Conservation (phyloP, 2,329 filamentous ascomycete species). For the Exserohilum rostratum region DNA sequence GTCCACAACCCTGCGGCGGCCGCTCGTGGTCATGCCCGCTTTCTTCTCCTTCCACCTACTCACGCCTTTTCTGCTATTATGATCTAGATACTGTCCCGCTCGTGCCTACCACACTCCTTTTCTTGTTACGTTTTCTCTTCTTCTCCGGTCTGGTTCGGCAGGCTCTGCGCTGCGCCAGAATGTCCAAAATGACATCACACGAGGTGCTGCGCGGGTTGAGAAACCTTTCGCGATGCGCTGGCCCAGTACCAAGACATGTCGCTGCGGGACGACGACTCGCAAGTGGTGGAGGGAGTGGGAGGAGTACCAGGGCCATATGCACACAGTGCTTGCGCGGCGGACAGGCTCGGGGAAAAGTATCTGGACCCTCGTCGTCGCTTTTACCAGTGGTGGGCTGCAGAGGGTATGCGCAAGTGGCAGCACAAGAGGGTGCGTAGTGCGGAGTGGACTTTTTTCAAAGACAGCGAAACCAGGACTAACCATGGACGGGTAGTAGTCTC, state of each 20-base stretch:
- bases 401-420: conserved; percentile 38
- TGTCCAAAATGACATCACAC: conserved; percentile 43
- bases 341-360: conserved; percentile 10
- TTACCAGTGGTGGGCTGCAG: conserved; percentile 20
- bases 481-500: conserved; percentile 16
- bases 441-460: not conserved
- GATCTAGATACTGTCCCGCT: conserved; percentile 6
- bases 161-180: conserved; percentile 4
- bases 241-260: conserved; percentile 21
- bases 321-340: conserved; percentile 31
- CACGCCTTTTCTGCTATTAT: conserved; percentile 13
- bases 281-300: conserved; percentile 2
- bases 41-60: not conserved
- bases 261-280: conserved; percentile 4
- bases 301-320: conserved; percentile 40
- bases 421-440: conserved; percentile 28
- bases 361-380: conserved; percentile 13
- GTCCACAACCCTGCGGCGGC: conserved; percentile 5
- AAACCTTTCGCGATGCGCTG: conserved; percentile 34
- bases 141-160: not conserved
- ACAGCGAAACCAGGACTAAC: conserved; percentile 16
- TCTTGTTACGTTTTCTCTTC: not conserved
- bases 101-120: not conserved
- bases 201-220: conserved; percentile 37
- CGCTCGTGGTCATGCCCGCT: conserved; percentile 6